A percentile compares a stretch with the other conserved stretches of the same genome.
Conservation (phyloP, 1,284 basidiomycete genomes). For the Cystobasidiaceae sp. region DNA sequence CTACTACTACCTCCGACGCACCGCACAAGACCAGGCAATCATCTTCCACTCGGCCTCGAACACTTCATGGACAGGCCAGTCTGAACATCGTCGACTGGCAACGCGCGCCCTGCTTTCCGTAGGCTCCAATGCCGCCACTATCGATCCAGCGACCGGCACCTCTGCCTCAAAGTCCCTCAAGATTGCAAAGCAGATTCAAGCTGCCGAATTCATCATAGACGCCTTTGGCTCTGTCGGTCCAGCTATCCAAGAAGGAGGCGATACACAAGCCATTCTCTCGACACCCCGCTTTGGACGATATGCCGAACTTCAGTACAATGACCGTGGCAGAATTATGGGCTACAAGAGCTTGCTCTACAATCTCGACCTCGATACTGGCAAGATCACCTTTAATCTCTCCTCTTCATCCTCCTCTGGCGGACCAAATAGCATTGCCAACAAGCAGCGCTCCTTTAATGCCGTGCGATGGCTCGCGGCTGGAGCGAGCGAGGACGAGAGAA, state of each 20-base stretch:
- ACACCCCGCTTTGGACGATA: constrained; percentile 49
- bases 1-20: constrained; percentile 94
- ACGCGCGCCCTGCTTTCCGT: constrained; percentile 86
- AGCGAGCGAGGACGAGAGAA: constrained; percentile 76
- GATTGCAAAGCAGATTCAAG: constrained; percentile 74
- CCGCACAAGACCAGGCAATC: constrained; percentile 85
- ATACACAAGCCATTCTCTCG: constrained; percentile 42
- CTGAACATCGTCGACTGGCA: constrained; percentile 79
- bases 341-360: constrained; percentile 97
- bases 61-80: constrained; percentile 89
- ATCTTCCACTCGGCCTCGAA: constrained; percentile 78
- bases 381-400: constrained; percentile 13
- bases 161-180: constrained; percentile 9
- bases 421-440: constrained; percentile 39
- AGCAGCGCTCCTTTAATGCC: constrained; percentile 91
- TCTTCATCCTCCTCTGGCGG: neutral
- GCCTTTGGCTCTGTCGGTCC: constrained; percentile 79
- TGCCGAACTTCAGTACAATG: constrained; percentile 50
- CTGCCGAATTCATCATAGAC: constrained; percentile 91
- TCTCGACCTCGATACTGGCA: constrained; percentile 56
- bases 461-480: constrained; percentile 94
- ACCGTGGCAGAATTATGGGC: constrained; percentile 70
- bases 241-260: no score
- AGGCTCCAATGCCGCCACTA: constrained; percentile 52
- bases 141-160: constrained; percentile 4